Evolutionary conservation across 2,329 filamentous ascomycete genomes (phyloP).

Genomic region (Pyrenophora teres): DNA sequence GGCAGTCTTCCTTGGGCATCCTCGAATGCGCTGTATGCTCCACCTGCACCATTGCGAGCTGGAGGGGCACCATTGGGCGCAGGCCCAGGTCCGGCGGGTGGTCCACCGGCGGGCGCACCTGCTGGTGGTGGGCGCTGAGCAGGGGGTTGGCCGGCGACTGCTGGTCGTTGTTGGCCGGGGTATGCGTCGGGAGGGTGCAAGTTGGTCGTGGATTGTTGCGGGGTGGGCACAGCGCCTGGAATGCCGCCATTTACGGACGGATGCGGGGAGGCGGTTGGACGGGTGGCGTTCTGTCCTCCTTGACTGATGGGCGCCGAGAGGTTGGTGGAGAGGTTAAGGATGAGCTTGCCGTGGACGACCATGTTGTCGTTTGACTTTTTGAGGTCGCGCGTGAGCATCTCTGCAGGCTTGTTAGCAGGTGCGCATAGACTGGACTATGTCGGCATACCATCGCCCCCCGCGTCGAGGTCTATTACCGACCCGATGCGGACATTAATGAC

Average conservation of each 20-base stretch:
- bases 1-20: conserved; percentile 93
- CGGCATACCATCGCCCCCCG: conserved; percentile 82
- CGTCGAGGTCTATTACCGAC: conserved; percentile 87
- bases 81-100: conserved; percentile 37
- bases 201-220: conserved; percentile 46
- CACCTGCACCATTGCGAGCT: conserved; percentile 21
- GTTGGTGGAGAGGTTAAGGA: conserved; percentile 94
- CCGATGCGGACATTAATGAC: conserved; percentile 97
- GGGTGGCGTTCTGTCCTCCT: conserved; percentile 44
- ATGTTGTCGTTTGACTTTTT: conserved; percentile 99
- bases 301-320: conserved; percentile 70
- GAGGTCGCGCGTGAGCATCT: conserved; percentile 96
- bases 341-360: conserved; percentile 96
- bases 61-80: conserved; percentile 52
- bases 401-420: conserved; percentile 51
- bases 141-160: conserved; percentile 28
- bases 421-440: conserved; percentile 2
- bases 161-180: conserved; percentile 41
- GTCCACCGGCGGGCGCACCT: conserved; percentile 52
- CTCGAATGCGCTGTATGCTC: conserved; percentile 83
- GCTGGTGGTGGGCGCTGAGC: conserved; percentile 37
- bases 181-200: conserved; percentile 46
- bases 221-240: conserved; percentile 43
- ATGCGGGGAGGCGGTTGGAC: conserved; percentile 48
- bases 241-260: conserved; percentile 46